phyloP scores from a whole-genome alignment of 2,329 filamentous ascomycete genomes.

The Cladosporium sp. region DNA sequence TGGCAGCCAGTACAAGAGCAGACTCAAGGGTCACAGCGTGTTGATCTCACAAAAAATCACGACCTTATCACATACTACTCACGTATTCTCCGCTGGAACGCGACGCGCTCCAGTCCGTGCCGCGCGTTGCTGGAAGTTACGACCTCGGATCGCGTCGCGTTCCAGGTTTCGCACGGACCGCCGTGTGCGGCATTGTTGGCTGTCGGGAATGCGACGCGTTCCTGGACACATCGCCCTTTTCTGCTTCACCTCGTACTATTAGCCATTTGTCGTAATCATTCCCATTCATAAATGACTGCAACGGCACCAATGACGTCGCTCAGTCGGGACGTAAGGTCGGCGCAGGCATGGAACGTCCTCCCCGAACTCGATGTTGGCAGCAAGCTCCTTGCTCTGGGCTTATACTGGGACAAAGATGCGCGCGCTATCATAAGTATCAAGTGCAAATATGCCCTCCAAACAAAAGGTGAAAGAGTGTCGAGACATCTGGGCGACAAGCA shows the following conservation, averaged over 20 bases:
- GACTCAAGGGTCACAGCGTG: neutral
- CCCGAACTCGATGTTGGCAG: slow-evolving; percentile 9
- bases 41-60: neutral
- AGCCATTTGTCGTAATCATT: neutral
- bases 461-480: slow-evolving; percentile 14
- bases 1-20: neutral
- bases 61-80: slow-evolving; percentile 28
- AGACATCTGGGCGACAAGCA: slow-evolving; percentile 15
- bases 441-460: slow-evolving; percentile 14
- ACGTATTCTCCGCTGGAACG: slow-evolving; percentile 36
- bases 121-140: slow-evolving; percentile 1
- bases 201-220: slow-evolving; percentile 3
- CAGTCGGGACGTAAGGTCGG: neutral
- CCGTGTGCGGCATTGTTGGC: slow-evolving; percentile 2
- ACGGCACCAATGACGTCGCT: neutral
- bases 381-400: slow-evolving; percentile 11
- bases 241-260: slow-evolving; percentile 3
- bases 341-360: slow-evolving; percentile 10
- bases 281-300: slow-evolving; percentile 1
- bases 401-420: slow-evolving; percentile 12
- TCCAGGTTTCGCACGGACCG: slow-evolving; percentile 4
- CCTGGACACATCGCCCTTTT: slow-evolving; percentile 2
- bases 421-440: slow-evolving; percentile 10
- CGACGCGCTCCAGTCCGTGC: neutral
- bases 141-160: slow-evolving; percentile 13